phyloP scores from a whole-genome alignment of 2,329 filamentous ascomycete genomes.

The Paecilomyces dactylethromorphus region DNA sequence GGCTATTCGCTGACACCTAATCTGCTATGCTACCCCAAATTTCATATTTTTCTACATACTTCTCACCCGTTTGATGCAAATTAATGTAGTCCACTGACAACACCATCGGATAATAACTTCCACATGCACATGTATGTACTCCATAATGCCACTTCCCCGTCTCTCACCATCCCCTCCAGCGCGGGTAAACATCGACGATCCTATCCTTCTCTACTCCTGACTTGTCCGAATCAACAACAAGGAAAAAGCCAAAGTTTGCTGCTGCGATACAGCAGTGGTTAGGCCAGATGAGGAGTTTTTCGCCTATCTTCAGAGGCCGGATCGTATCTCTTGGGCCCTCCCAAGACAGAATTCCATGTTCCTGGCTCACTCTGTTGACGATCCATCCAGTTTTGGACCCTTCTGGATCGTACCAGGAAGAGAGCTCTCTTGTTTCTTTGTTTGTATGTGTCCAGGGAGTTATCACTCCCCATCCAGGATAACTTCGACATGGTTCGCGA shows the following conservation, averaged over 20 bases:
- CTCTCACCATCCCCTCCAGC: neutral
- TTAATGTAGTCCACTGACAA: no score
- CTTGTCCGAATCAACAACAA: slow-evolving; percentile 59
- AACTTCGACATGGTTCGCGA: slow-evolving; percentile 64
- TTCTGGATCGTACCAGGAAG: slow-evolving; percentile 13
- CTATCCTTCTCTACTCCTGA: slow-evolving; percentile 10
- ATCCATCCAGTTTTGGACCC: slow-evolving; percentile 49
- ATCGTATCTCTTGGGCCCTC: slow-evolving; percentile 38
- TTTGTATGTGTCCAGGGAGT: slow-evolving; percentile 48
- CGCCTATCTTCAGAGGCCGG: slow-evolving; percentile 50
- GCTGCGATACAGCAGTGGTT: slow-evolving; percentile 75
- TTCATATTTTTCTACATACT: no score
- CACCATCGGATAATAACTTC: neutral
- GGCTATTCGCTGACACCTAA: no score
- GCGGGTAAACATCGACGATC: slow-evolving; percentile 1
- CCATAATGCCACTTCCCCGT: no score
- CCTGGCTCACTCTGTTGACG: slow-evolving; percentile 64
- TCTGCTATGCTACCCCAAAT: no score
- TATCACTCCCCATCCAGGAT: slow-evolving; percentile 63
- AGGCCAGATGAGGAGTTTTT: slow-evolving; percentile 66
- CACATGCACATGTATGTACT: neutral
- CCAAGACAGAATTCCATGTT: slow-evolving; percentile 67
- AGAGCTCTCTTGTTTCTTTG: neutral
- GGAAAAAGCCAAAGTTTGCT: slow-evolving; percentile 64
- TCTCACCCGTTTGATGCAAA: no score